Evolutionary conservation across 306 rosid species (phyloP).

Genomic region (Parietaria judaica): DNA sequence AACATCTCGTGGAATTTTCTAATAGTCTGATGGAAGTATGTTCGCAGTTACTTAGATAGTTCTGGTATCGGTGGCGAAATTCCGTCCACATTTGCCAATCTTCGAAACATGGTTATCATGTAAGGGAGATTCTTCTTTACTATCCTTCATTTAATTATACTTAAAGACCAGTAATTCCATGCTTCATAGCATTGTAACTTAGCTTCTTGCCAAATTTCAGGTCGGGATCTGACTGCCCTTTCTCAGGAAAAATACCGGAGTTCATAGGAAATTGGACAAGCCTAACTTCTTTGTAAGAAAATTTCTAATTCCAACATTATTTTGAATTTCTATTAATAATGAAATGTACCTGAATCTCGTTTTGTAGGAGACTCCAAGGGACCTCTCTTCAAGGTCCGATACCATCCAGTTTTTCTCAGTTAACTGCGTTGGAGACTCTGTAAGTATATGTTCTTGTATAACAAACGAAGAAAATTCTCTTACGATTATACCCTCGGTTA

Average conservation of each 20-base stretch:
- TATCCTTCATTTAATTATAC: no score
- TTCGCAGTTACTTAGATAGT: constrained; percentile 14
- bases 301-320: not conserved
- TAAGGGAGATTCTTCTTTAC: constrained; percentile 3
- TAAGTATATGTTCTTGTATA: constrained; percentile 8
- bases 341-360: not conserved
- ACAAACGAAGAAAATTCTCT: not conserved
- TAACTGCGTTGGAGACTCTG: constrained; percentile 12
- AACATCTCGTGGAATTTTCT: no score
- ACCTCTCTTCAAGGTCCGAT: constrained; percentile 31
- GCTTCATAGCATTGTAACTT: not conserved
- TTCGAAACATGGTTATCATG: constrained; percentile 10
- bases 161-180: not conserved
- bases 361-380: constrained; percentile 17
- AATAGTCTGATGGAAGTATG: no score
- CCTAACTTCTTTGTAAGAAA: constrained; percentile 18
- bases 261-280: constrained; percentile 29
- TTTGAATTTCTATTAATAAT: not conserved
- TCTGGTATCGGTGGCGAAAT: constrained; percentile 28
- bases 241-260: constrained; percentile 23
- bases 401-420: constrained; percentile 25
- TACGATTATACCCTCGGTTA: not conserved
- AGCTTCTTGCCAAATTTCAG: constrained; percentile 7
- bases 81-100: constrained; percentile 23
- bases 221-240: constrained; percentile 13